Conservation (phyloP, 176 grass and related monocot species). For the Aegilops tauschii region DNA sequence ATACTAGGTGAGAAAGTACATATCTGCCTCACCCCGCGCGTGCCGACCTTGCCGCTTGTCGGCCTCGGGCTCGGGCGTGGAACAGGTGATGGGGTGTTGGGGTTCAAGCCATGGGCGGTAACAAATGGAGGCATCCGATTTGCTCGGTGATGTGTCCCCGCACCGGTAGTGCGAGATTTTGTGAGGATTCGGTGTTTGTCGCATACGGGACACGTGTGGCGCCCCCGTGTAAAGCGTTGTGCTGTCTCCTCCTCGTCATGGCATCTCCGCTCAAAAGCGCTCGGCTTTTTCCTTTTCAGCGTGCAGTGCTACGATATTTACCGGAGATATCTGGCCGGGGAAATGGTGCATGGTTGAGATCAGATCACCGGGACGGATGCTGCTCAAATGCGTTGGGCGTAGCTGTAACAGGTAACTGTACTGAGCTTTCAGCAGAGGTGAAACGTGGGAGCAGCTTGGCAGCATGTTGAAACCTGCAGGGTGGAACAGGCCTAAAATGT, state of each 20-base stretch:
- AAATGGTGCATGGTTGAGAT: background rate
- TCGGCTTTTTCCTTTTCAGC: background rate
- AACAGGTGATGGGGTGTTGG: background rate
- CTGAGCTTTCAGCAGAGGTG: background rate
- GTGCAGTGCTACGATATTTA: background rate
- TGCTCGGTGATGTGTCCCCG: constrained; percentile 19
- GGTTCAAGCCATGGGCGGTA: background rate
- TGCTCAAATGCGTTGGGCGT: too few species aligned
- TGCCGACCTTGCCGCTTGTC: constrained; percentile 17
- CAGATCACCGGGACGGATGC: background rate
- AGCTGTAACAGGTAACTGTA: background rate
- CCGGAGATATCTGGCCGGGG: background rate
- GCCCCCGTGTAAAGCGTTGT: background rate
- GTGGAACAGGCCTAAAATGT: background rate
- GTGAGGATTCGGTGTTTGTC: constrained; percentile 28
- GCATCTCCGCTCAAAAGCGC: constrained; percentile 1
- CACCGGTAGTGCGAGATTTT: background rate
- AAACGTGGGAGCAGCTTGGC: background rate
- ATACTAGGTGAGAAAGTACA: background rate
- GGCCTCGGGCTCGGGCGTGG: background rate
- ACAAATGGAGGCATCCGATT: constrained; percentile 42
- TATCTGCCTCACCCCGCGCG: background rate
- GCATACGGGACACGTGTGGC: constrained; percentile 31
- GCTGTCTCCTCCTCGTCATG: constrained; percentile 10
- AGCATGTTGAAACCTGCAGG: background rate